Conservation (phyloP, 2,329 filamentous ascomycete genomes). For the Penicillium sp. region DNA sequence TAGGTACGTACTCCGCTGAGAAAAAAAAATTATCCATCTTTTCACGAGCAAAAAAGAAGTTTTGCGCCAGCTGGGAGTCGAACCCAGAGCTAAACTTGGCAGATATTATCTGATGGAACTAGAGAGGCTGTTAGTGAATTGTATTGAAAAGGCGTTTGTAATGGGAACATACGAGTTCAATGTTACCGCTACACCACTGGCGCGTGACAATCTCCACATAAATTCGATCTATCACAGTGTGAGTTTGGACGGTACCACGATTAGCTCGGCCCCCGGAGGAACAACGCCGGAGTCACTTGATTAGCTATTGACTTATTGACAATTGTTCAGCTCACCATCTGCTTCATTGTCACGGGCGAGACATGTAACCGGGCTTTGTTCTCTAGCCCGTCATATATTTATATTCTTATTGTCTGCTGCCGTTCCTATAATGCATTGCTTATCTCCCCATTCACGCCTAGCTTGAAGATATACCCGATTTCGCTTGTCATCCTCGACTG, state of each 20-base stretch:
- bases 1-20: no score
- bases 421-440: neutral
- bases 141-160: no score
- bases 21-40: no score
- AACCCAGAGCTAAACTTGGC: conserved; percentile 4
- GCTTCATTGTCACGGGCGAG: neutral
- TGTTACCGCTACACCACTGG: neutral
- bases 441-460: neutral
- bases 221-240: no score
- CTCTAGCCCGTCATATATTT: neutral
- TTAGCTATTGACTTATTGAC: neutral
- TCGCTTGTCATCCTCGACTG: neutral
- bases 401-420: neutral
- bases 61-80: neutral
- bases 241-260: no score
- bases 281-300: neutral
- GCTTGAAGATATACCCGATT: neutral
- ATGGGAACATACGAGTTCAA: no score
- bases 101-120: neutral
- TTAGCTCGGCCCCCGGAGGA: neutral
- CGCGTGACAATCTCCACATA: neutral
- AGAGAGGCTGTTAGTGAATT: no score
- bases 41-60: neutral
- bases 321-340: neutral
- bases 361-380: neutral